Evolutionary conservation across 129 eudicot genomes (phyloP).

Genomic region (Erigeron canadensis): DNA sequence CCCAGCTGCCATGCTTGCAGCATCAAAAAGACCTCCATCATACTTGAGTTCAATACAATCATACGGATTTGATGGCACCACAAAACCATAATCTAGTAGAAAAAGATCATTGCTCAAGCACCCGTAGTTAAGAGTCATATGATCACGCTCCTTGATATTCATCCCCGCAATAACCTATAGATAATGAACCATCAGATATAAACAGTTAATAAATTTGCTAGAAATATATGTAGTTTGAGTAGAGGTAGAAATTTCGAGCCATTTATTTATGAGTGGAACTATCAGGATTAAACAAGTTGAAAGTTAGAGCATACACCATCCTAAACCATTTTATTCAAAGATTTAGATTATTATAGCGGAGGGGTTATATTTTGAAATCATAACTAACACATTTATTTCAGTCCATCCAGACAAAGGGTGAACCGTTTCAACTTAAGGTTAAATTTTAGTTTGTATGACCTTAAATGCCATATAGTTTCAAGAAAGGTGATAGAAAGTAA

Average conservation of each 20-base stretch:
- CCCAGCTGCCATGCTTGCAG: conserved; percentile 96
- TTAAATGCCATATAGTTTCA: conserved; percentile 9
- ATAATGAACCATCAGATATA: conserved; percentile 3
- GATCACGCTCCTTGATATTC: conserved; percentile 57
- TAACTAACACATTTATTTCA: not conserved
- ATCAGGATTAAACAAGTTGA: not conserved
- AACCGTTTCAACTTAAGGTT: not conserved
- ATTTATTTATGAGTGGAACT: not conserved
- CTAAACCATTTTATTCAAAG: no score
- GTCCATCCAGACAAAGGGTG: not conserved
- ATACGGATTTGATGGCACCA: conserved; percentile 70
- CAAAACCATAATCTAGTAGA: conserved; percentile 95
- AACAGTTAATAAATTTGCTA: not conserved
- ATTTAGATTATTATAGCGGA: not conserved
- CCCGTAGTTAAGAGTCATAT: conserved; percentile 79
- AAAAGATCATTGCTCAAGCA: conserved; percentile 78
- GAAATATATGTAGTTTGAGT: not conserved
- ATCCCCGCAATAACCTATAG: conserved; percentile 76
- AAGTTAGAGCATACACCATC: not conserved
- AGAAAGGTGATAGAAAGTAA: not conserved
- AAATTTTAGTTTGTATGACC: not conserved
- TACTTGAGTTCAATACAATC: conserved; percentile 85
- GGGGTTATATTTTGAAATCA: not conserved
- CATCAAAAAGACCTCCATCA: conserved; percentile 84
- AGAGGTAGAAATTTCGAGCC: not conserved